Percentiles rank a stretch among this genome's conserved stretches.
Conservation (phyloP, 306 rosid genomes). For the Quercus wislizeni region DNA sequence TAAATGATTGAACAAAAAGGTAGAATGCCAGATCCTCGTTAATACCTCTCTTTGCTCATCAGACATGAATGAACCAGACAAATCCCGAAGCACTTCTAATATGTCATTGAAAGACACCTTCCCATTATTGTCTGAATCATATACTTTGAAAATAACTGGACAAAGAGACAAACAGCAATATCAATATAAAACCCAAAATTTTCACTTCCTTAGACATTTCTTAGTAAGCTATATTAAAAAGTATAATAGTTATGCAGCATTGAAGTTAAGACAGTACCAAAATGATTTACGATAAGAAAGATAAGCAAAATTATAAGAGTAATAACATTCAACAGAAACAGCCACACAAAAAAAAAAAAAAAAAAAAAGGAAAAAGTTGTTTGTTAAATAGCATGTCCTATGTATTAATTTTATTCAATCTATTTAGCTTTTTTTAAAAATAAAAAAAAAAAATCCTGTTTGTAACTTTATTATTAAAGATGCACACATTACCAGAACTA, state of each 20-base stretch:
- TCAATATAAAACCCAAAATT: not conserved
- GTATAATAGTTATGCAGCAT: not conserved
- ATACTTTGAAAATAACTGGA: slow-evolving; percentile 82
- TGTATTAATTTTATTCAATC: too few species aligned
- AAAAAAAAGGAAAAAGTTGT: not conserved
- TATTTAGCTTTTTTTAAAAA: too few species aligned
- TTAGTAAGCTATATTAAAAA: not conserved
- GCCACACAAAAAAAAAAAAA: not conserved
- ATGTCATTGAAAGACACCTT: slow-evolving; percentile 78
- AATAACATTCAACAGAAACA: not conserved
- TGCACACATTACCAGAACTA: not conserved
- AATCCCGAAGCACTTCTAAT: slow-evolving; percentile 71
- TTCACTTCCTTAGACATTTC: not conserved
- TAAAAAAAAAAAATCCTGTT: too few species aligned
- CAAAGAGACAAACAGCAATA: slow-evolving; percentile 4
- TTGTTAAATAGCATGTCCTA: not conserved
- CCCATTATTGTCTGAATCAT: slow-evolving; percentile 74
- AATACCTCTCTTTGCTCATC: slow-evolving; percentile 91
- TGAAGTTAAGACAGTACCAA: not conserved
- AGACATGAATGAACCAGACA: slow-evolving; percentile 82
- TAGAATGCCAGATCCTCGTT: slow-evolving; percentile 11
- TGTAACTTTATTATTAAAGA: not conserved
- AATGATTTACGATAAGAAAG: not conserved
- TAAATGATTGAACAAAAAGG: slow-evolving; percentile 12
- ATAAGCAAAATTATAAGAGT: not conserved